Evolutionary conservation across 2,329 filamentous ascomycete genomes (phyloP), one percentile per base, ranked within the genome.

Genomic region (Epichloe typhina): DNA sequence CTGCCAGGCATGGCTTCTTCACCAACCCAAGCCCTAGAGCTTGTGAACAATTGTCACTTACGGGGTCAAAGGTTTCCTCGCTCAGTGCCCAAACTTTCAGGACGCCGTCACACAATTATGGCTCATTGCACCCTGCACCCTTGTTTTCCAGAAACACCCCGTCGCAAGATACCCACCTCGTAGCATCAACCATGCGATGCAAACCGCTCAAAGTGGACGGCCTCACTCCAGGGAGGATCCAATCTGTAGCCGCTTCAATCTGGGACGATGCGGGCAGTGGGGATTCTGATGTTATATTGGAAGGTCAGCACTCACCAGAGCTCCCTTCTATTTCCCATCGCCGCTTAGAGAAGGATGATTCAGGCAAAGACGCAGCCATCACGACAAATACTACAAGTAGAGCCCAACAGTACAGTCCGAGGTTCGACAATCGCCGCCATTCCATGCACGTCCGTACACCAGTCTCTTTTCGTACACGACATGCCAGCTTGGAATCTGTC

Each of bases 401-500:
- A 12, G 23, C 33, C 8, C 47, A 38, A 26, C 15, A 12, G 17
- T 26, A 17, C 33, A 49, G 40, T 49, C 47, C 47, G 8, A 26
- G 26, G 4, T n/a, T 43, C 41, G n/a, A 31, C 12, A 26, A 6
- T 13, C 26, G 42, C 42, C 36, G 42, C 23, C 35, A 45, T 13
- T 46, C 48, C 21, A 7, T 50, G 48, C 21, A 45, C 6, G 9
- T 17, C 21, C 42, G 13, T n/a, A 40, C 23, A 33, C 42, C 35
- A 45, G 15, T 23, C 4, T 26, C 40, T 31, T n/a, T 35, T 17
- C 47, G 39, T 36, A 23, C 9, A 5, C 40, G 35, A 31, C 47
- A 44, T 39, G 42, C 19, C 23, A 50, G 48, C 41, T 39, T 50
- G 36, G 48, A 39, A 21, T 46, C 48, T 5, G 36, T 46, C 42